phyloP scores from a whole-genome alignment of 1,284 basidiomycete genomes.

The Spongispora temasekensis region DNA sequence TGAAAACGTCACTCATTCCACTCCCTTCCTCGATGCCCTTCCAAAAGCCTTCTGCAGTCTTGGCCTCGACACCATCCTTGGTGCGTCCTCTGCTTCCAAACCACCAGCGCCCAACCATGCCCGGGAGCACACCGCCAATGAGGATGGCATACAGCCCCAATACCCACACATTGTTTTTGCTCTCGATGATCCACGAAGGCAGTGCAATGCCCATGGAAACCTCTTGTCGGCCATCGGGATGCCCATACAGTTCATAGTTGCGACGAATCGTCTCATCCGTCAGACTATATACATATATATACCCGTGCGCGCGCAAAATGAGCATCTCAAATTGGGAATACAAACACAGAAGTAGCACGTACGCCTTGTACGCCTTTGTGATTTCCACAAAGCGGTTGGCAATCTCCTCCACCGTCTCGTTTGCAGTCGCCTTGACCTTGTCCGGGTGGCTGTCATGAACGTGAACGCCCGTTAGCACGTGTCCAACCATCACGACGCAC shows the following conservation, averaged over 20 bases:
- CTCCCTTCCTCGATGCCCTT: constrained; percentile 83
- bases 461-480: constrained; percentile 7
- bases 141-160: constrained; percentile 86
- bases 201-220: constrained; percentile 96
- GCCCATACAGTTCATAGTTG: constrained; percentile 91
- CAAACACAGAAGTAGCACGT: constrained; percentile 27
- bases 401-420: constrained; percentile 89
- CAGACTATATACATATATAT: no score
- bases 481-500: constrained; percentile 47
- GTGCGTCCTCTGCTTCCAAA: constrained; percentile 91
- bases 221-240: constrained; percentile 96
- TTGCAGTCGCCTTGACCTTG: constrained; percentile 84
- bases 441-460: constrained; percentile 85
- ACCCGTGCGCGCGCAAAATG: background rate
- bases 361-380: constrained; percentile 99
- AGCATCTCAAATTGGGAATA: background rate
- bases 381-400: constrained; percentile 89
- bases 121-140: constrained; percentile 88
- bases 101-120: constrained; percentile 87
- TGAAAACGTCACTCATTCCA: constrained; percentile 73
- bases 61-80: constrained; percentile 88
- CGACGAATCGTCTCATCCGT: constrained; percentile 94
- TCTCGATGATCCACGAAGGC: constrained; percentile 92
- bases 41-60: constrained; percentile 90
- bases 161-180: constrained; percentile 90